These are phyloP conservation scores for Cladophialophora bantiana DNA, from an alignment of 2,329 filamentous ascomycete genomes.

Conservation along the genomic window DNA sequence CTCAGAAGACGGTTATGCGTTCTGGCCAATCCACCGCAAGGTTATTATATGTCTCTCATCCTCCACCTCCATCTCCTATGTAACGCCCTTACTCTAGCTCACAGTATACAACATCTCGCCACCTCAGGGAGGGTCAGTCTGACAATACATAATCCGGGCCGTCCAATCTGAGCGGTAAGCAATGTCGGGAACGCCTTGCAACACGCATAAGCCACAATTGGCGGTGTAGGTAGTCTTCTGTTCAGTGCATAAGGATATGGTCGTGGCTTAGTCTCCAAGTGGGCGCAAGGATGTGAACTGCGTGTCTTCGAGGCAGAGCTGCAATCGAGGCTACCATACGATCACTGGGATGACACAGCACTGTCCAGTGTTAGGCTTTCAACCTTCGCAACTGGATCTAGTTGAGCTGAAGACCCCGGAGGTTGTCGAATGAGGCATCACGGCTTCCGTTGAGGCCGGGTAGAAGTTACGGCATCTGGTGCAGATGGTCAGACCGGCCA, in stretches of 20 bases:
- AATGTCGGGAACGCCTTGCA: not conserved
- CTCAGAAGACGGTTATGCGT: not conserved
- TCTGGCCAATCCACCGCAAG: not conserved
- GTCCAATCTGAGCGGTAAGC: no score
- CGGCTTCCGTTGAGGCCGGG: constrained; percentile 3
- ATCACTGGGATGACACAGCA: not conserved
- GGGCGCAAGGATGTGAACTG: not conserved
- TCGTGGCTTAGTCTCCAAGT: not conserved
- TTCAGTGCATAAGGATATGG: not conserved
- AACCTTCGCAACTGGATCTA: not conserved
- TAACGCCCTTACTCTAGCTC: no score
- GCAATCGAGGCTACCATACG: not conserved
- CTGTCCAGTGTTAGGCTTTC: not conserved
- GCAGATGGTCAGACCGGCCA: constrained; percentile 23
- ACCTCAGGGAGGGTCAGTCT: no score
- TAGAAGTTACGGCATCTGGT: constrained; percentile 26
- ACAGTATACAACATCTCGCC: no score
- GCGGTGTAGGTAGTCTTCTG: not conserved
- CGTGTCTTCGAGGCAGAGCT: not conserved
- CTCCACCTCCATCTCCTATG: not conserved
- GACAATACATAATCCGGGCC: no score
- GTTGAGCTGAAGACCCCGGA: not conserved
- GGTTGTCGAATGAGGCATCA: not conserved
- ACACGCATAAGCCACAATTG: not conserved
- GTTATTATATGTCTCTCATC: not conserved